Evolutionary conservation across 306 rosid species (phyloP), one percentile per base, ranked within the genome.

Genomic region (Vigna trinervia): DNA sequence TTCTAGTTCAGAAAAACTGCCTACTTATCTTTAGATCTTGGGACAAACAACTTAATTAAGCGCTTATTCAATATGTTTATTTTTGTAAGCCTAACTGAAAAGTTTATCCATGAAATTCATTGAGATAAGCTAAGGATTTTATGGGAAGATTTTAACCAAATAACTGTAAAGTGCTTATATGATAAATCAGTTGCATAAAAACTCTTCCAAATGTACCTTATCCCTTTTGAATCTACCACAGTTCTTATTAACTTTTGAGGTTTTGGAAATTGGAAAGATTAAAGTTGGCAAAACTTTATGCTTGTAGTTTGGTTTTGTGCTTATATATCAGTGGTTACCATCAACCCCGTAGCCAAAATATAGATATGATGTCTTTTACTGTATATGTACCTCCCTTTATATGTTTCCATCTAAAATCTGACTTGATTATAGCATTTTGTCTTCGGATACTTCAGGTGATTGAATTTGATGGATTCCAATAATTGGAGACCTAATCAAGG

Each of bases 401-500:
- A 43, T 45, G 11, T 53, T 67, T 77, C 85, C 69, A 46, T 68
- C 62, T 47, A 46, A 54, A 78, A 60, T 47, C 12, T 47, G 46
- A 30, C 20, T 58, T 75, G 72, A 62, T 63, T 34, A 34, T 12
- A 53, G 11, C 73, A 47, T 61, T 75, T 62, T 28, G 46, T 48
- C 51, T 75, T 47, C 12, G 12, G 64, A 48, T 70, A 75, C 15
- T 77, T 74, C 75, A 77, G 78, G 28, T 45, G 45, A 23, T 60
- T 38, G 22, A 59, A 43, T 30, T 61, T 61, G 68, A 61, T 86
- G 90, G 89, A 86, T 64, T 11, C 79, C 38, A 79, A 70, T 74
- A 85, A 81, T 56, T 83, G 89, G 89, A 52, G 70, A 67, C 82
- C 88, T 48, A 47, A 83, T 68, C 90, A 80, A 71, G 87, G 77